Evolutionary conservation across 1,284 basidiomycete species (phyloP), one percentile per base, ranked within the genome.

Genomic region (Hemileia vastatrix): DNA sequence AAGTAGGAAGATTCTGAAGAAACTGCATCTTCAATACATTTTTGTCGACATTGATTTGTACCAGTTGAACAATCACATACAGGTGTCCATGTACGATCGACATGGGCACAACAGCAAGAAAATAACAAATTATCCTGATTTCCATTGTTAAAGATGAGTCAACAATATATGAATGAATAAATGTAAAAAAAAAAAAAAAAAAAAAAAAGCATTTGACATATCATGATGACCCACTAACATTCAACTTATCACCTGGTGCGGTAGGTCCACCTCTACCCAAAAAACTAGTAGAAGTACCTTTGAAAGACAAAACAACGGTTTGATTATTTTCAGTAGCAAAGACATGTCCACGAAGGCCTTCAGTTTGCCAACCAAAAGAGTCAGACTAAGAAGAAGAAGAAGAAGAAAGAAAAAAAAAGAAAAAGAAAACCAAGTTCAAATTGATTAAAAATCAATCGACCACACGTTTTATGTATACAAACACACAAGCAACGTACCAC

Each of bases 81-180:
- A 0, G 90, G 83, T 44, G 86, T 84, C 94, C 94, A 98, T 3
- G 88, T 86, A 84, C 90, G 94, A 72, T 89, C 89, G 23, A 97
- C 84, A 15, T 84, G 80, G 0, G 94, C 94, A 76, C 94, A 98
- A 78, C 94, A 98, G 77, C 94, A 98, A 61, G 91, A 95, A 77
- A 97, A 98, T 60, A 97, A 78, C 15, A 98, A 76, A 70, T 97
- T 97, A 77, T 96, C 92, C 76, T 79, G 66, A 1, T n/a, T n/a
- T n/a, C n/a, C n/a, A n/a, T n/a, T n/a, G n/a, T 43, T 50, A n/a
- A 33, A 43, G 31, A 43, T 0, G n/a, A n/a, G n/a, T n/a, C n/a
- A n/a, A n/a, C n/a, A n/a, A n/a, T n/a, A n/a, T n/a, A n/a, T n/a
- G n/a, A 3, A 49, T 2, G 24, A 21, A 27, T 43, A 1, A 19